A percentile compares a stretch with the other conserved stretches of the same genome.
These are phyloP conservation scores for Phoma sp. DNA, from an alignment of 2,329 filamentous ascomycete genomes.

Conservation along the genomic window DNA sequence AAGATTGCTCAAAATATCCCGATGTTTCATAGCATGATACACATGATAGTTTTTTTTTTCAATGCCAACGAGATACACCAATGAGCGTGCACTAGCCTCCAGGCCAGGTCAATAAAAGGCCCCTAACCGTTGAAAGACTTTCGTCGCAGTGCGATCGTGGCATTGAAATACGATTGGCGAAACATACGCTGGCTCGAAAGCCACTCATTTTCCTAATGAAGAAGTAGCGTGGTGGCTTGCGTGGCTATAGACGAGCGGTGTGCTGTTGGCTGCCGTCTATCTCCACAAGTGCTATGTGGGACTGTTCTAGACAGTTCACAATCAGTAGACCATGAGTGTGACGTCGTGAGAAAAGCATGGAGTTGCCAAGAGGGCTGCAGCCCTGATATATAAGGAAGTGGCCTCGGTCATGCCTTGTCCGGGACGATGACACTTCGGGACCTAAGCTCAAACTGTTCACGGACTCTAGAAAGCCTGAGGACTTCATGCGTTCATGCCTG, in stretches of 20 bases:
- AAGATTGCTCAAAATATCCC: too few species aligned
- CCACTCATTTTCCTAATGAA: not conserved
- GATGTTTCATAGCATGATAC: too few species aligned
- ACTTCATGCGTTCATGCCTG: constrained; percentile 47
- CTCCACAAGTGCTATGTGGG: not conserved
- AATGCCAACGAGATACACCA: too few species aligned
- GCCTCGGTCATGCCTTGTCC: constrained; percentile 24
- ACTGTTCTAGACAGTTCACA: not conserved
- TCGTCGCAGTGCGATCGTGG: too few species aligned
- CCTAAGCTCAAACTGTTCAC: constrained; percentile 47
- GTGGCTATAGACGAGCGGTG: constrained; percentile 4
- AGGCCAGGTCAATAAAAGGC: too few species aligned
- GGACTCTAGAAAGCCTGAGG: constrained; percentile 32
- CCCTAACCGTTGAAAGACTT: too few species aligned
- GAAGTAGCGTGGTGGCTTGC: not conserved
- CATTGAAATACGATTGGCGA: too few species aligned
- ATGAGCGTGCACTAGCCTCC: too few species aligned
- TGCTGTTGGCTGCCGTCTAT: not conserved
- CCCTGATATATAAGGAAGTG: constrained; percentile 24
- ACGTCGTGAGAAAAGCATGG: constrained; percentile 9
- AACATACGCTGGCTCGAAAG: too few species aligned
- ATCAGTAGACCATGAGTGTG: constrained; percentile 2
- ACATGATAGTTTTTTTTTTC: too few species aligned
- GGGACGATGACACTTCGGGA: constrained; percentile 30
- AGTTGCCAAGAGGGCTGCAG: constrained; percentile 25